Evolutionary conservation across 371 early-diverging fungal species (phyloP).

Genomic region (Aphelidium insulamus): DNA sequence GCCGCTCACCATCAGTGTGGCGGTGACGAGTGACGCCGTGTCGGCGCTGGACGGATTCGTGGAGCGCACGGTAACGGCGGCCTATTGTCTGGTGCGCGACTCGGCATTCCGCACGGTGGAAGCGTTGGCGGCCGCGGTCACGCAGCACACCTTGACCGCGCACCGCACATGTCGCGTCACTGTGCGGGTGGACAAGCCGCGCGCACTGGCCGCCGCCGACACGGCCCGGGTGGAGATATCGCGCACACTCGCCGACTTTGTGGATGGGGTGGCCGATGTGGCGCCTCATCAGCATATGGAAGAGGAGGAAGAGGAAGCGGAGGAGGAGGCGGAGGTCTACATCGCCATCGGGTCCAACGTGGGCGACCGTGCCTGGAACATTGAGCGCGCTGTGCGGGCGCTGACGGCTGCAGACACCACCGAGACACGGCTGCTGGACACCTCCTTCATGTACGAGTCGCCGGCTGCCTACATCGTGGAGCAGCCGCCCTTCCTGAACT

Average conservation of each 20-base stretch:
- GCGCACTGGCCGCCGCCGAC: constrained; percentile 72
- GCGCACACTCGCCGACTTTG: constrained; percentile 28
- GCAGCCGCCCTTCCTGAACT: constrained; percentile 80
- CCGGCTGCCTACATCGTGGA: constrained; percentile 85
- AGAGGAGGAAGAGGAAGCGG: constrained; percentile 4
- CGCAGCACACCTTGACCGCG: constrained; percentile 14
- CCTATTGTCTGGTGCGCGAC: constrained; percentile 29
- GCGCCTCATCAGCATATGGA: no score
- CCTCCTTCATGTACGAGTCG: constrained; percentile 89
- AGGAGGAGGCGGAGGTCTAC: constrained; percentile 13
- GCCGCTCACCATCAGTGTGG: constrained; percentile 54
- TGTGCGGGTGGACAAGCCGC: constrained; percentile 62
- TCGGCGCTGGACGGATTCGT: constrained; percentile 48
- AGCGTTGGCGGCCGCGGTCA: constrained; percentile 42
- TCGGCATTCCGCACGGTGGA: constrained; percentile 42
- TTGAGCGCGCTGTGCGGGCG: constrained; percentile 41
- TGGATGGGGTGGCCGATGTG: constrained; percentile 5
- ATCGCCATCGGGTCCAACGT: constrained; percentile 85
- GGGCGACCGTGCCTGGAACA: constrained; percentile 55
- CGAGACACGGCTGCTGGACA: constrained; percentile 45
- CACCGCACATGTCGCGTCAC: constrained; percentile 49
- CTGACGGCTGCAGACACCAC: constrained; percentile 28
- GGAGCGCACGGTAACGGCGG: constrained; percentile 13
- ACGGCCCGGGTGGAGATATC: constrained; percentile 68
- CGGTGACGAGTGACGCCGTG: constrained; percentile 43